A percentile compares a stretch with the other conserved stretches of the same genome.
These are phyloP conservation scores for Glycine latifolia DNA, from an alignment of 306 rosid genomes.

Conservation along the genomic window DNA sequence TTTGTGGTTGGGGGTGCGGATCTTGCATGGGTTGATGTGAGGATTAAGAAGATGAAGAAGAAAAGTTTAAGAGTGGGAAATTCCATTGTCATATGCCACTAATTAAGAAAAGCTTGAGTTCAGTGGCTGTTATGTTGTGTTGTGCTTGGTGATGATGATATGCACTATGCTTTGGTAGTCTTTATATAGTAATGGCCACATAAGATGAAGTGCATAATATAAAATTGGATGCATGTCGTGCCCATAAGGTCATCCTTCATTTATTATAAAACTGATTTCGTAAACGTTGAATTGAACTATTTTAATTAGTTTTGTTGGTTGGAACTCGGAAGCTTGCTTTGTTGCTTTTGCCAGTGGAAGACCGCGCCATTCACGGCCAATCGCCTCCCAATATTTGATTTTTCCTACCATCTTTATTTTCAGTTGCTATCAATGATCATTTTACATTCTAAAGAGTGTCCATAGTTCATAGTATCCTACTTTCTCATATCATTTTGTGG, in stretches of 20 bases:
- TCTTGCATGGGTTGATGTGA: no score
- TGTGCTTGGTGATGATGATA: not conserved
- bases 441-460: not conserved
- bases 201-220: not conserved
- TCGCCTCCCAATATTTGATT: not conserved
- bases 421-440: not conserved
- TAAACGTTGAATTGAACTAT: not conserved
- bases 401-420: not conserved
- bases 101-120: not conserved
- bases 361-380: no score
- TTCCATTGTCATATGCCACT: not conserved
- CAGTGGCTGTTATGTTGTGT: not conserved
- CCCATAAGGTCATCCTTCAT: not conserved
- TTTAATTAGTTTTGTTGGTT: not conserved
- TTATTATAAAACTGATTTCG: not conserved
- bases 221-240: not conserved
- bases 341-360: not conserved
- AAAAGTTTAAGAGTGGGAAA: no score
- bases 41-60: no score
- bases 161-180: not conserved
- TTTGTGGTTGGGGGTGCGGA: slow-evolving; percentile 42
- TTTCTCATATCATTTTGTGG: not conserved
- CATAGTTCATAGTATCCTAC: not conserved
- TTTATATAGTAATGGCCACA: not conserved
- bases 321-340: not conserved